Base-by-base conservation (phyloP, 805 yeast genomes). In the Cyberlindnera mrakii region DNA sequence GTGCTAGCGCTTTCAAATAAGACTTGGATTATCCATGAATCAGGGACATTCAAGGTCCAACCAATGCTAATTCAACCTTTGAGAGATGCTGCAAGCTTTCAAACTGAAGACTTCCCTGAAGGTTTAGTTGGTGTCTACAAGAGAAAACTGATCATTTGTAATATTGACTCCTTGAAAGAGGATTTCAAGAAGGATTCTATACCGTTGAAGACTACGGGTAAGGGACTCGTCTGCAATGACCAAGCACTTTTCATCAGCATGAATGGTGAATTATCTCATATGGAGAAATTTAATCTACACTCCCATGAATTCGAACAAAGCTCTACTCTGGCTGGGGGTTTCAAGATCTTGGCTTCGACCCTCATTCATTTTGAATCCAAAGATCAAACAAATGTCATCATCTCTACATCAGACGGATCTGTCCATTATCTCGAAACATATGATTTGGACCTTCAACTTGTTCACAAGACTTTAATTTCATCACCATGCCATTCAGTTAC, bases 111-210 rank as follows among this genome's bases (percentile, higher is more conserved):
- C 46, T 67, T 75, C 43, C 65, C 67, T 1, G 68, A 71, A 39
- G 91, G 91, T 2, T 64, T 82, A 3, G 78, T 87, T 23, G 89
- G 85, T 0, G 67, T 85, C 15, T 66, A 67, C 32, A 76, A 72
- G 3, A 68, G 67, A 35, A 70, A 65, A 17, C 63, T 87, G 45
- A 62, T 71, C 2, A 83, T 85, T 27, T 71, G 81, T 53, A 71
- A 79, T 1, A 56, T 78, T 30, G 82, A 78, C 6, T 64, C 65
- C 19, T 43, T 62, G 15, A 58, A 50, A 2, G 50, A 62, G 27
- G 66, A 60, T 16, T 54, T 68, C 32, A 52, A 60, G 29, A 54
- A 62, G 10, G 71, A 68, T 30, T 64, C 65, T 30, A 47, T 75
- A 18, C 67, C 68, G 33, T 59, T 82, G 39, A 55, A 77, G 10